phyloP scores from a whole-genome alignment of 805 yeast species.

The Lipomyces sp. region DNA sequence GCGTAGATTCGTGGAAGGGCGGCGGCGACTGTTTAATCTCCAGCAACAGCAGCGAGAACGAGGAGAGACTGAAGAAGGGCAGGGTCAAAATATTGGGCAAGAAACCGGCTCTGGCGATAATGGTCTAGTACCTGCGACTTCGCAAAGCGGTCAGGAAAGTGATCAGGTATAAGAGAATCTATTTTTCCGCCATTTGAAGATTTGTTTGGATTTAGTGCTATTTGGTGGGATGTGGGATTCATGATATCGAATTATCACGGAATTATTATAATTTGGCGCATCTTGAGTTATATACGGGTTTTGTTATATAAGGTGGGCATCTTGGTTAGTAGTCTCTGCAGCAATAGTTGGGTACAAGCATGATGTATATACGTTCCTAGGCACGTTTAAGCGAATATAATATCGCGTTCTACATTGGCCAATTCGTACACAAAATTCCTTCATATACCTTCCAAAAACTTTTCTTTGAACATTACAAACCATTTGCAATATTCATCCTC shows the following conservation, averaged over 20 bases:
- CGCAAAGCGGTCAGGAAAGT: neutral
- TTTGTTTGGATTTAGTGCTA: neutral
- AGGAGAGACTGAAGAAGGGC: slow-evolving; percentile 19
- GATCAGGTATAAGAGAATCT: too few relatives aligned
- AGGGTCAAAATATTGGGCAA: slow-evolving; percentile 5
- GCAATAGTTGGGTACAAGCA: neutral
- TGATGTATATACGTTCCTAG: neutral
- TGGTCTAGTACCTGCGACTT: neutral
- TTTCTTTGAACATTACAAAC: slow-evolving; percentile 23
- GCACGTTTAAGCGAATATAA: neutral
- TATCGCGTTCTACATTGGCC: neutral
- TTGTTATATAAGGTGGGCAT: neutral
- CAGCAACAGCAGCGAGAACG: slow-evolving; percentile 27
- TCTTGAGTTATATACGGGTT: neutral
- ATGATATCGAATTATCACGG: neutral
- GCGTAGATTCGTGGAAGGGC: slow-evolving; percentile 36
- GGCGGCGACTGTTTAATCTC: slow-evolving; percentile 30
- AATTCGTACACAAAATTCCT: too few relatives aligned
- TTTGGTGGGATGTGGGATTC: neutral
- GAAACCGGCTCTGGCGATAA: neutral
- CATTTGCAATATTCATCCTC: slow-evolving; percentile 27
- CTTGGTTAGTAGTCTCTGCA: neutral
- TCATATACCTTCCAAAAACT: slow-evolving; percentile 19
- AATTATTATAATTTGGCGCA: neutral
- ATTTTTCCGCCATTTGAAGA: neutral